Base-by-base conservation (phyloP, 129 eudicot genomes). In the Gnaphalium uliginosum region DNA sequence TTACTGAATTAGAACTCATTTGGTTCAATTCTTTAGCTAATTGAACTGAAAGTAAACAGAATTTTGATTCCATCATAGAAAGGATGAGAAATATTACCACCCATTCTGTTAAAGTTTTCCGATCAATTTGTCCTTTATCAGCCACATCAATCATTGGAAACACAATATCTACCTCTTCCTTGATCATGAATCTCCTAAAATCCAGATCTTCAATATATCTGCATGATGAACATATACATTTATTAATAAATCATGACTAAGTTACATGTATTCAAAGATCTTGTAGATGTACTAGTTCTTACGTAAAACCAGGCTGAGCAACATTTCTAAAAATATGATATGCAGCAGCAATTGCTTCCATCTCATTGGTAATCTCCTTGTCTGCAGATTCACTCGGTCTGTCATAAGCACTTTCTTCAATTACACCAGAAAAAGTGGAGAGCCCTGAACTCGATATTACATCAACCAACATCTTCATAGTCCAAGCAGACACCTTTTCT, bases 281-380 rank as follows among this genome's bases (percentile, higher is more conserved):
- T 54, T 66, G 26, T 58, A 46, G 50, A 81, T 25, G 71, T 33
- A 79, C 70, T 21, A 30, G 57, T 78, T 50, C 87, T 84, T 83
- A 90, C 92, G 59, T 81, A 83, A 69, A 73, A 83, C 89, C 85
- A 63, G 86, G 87, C 74, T 77, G 87, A 60, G 92, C 88, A 14
- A 94, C 97, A 58, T 94, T 94, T 66, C 83, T 62, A 74, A 88
- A 94, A 43, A 94, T 84, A 78, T 84, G 88, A 87, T 88, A 86
- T 3, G 98, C 97, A 71, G 98, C 92, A 24, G 97, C 98, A 66
- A 85, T 87, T 51, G 98, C 98, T 78, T 88, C 97, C 90, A 85
- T 87, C 81, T 94, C 98, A 62, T 54, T 90, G 2, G 86, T 85
- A 6, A 94, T 94, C 84, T 90, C 96, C 68, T 87, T 86, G 59